A percentile compares a stretch with the other conserved stretches of the same genome.
Evolutionary conservation across 108 stramenopile genomes (phyloP).

Genomic region (Nitzschia sp.): DNA sequence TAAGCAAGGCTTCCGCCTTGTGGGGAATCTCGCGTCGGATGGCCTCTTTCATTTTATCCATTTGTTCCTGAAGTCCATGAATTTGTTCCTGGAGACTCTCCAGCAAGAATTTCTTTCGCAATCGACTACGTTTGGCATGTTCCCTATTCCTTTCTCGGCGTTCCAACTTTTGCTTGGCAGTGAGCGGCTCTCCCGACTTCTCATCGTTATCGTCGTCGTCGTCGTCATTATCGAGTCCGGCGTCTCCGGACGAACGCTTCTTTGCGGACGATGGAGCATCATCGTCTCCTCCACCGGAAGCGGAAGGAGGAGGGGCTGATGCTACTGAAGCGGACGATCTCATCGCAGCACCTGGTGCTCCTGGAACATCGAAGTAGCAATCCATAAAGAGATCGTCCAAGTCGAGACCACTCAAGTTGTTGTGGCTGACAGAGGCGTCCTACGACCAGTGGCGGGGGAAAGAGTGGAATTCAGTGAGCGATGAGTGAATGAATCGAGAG

Average conservation of each 20-base stretch:
- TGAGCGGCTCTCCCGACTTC: constrained; percentile 30
- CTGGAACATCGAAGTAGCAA: constrained; percentile 81
- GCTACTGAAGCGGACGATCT: constrained; percentile 8
- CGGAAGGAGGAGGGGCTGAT: constrained; percentile 1
- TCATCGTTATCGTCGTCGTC: constrained; percentile 29
- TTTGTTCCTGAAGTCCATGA: constrained; percentile 83
- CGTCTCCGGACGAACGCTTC: constrained; percentile 55
- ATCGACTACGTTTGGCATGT: constrained; percentile 94
- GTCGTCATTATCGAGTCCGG: constrained; percentile 2
- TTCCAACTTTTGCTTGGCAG: constrained; percentile 84
- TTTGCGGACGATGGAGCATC: neutral
- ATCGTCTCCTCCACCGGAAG: constrained; percentile 6
- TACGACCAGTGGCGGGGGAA: neutral
- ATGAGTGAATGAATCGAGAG: neutral
- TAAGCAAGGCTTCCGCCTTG: constrained; percentile 50
- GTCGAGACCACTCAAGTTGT: constrained; percentile 43
- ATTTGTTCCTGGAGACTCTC: constrained; percentile 96
- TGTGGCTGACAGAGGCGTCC: neutral
- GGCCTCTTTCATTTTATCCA: constrained; percentile 65
- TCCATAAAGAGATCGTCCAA: constrained; percentile 88
- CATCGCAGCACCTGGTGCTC: constrained; percentile 6
- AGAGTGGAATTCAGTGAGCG: neutral
- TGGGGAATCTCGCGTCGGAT: constrained; percentile 64
- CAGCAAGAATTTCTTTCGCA: constrained; percentile 97
- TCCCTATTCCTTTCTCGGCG: constrained; percentile 87